Evolutionary conservation across 495 filamentous ascomycete species (phyloP), one percentile per base, ranked within the genome.

Genomic region (Bryoglossum gracile): DNA sequence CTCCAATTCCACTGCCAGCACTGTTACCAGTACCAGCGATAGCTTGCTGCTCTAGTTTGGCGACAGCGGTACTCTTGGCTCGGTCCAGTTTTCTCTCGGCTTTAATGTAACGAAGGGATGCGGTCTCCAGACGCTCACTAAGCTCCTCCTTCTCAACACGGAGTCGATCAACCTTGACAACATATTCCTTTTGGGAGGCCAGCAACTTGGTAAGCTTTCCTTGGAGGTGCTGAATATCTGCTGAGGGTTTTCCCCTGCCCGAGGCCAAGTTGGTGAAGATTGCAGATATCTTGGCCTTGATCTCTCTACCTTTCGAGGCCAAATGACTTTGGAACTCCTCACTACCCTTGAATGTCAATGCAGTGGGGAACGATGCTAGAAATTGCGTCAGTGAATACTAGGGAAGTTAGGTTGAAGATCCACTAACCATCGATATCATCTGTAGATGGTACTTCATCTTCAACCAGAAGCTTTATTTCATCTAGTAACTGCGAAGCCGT

Each of bases 41-140:
- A 16, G 87, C 88, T 65, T 95, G 87, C 54, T 84, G 86, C 61
- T 97, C 94, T 46, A 97, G 68, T 60, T 94, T 96, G 46, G 86
- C 83, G n/a, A 95, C 87, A 37, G 90, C 86, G 40, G 83, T 67
- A 59, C 91, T 96, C 61, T 83, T 86, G 5, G 82, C 80, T 26
- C 92, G 81, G 62, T 98, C 92, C 13, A 96, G 73, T 63, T 86
- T 88, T 68, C 91, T 91, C 60, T 97, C 92, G 3, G 92, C 92
- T 50, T 89, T 83, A 77, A 96, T 86, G 55, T 94, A 95, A 45
- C 92, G 82, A 30, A 91, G 69, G 3, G 88, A 91, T 3, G 92
- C 91, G 43, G 74, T 78, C 52, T 95, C 88, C 9, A 95, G 71
- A 42, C 88, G 83, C 40, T 89, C 85, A 37, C 84, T 85, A 10